Base-by-base conservation (phyloP, 768 basidiomycete species). In the Fomitopsis serialis region DNA sequence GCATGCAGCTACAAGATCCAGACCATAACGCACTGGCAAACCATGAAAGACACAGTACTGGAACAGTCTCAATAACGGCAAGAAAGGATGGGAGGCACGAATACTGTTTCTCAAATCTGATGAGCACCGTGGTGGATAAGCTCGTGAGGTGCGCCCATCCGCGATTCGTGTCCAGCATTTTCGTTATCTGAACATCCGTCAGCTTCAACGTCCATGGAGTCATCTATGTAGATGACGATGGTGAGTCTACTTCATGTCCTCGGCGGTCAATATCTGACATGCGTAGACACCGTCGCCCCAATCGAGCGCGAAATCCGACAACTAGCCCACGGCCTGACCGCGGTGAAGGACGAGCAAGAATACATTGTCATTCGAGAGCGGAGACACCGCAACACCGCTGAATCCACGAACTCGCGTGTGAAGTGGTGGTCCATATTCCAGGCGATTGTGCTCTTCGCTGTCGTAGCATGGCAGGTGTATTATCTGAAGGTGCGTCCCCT, bases 351-450 rank as follows among this genome's bases (percentile, higher is more conserved):
- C 64, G 97, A 99, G 68, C 96, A 98, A 68, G 97, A 98, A 70
- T 99, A 99, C 71, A 94, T 99, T 58, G 89, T 96, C 29, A 85
- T 98, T 25, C 81, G 97, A 47, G 97, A 99, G 70, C 79, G 80
- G 55, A 86, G 86, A 40, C 97, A 99, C 69, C 78, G 97, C 51
- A 92, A 98, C 68, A 99, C 97, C 48, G 87, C 92, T 9, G 91
- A 90, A 76, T 96, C 82, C 1, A 92, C 91, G 19, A 98, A 98
- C 67, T 80, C 88, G 36, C 84, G 97, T 36, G 96, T 99, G 50
- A 98, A 98, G 73, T 98, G 93, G 93, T 99, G 97, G 97, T 95
- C 93, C 2, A 85, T 99, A 56, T 67, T 93, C 7, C 97, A 99
- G 69, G 79, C 89, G 3, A 66, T 90, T 37, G 88, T 98, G 21